Base-by-base conservation (phyloP, 129 eudicot genomes). In the Arctium lappa region DNA sequence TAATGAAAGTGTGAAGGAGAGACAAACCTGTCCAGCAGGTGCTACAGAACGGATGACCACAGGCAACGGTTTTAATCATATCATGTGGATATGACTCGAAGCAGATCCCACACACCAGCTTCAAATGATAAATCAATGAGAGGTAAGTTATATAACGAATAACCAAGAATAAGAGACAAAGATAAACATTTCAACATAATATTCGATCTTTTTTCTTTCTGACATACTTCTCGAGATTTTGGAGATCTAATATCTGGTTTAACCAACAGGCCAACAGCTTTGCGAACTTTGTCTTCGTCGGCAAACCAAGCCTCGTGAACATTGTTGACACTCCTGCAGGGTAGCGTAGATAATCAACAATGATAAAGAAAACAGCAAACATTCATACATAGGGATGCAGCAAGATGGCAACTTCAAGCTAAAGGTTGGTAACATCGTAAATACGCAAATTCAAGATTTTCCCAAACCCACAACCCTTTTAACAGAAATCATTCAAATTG, bases 271-370 rank as follows among this genome's bases (percentile, higher is more conserved):
- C 91, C 93, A 42, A 89, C 75, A 10, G 79, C 77, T 6, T 76
- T 50, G 0, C 87, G 83, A 1, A 85, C 87, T 31, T 82, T 74
- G 76, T 91, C 97, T 81, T 91, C 96, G 80, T 92, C 92, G 81
- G 94, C 89, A 89, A 92, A 89, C 98, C 97, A 94, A 66, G 86
- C 97, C 84, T 91, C 98, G 8, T 92, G 94, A 82, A 92, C 97
- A 46, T 88, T 85, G 80, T 87, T 89, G 27, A 92, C 94, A 81
- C 83, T 89, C 98, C 98, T 94, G 74, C 50, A 88, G 7, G 48
- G 22, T 46, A 50, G 9, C 39, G 1, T 31, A 73, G 65, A 53
- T 60, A 60, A 18, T 60, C 65, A 53, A 53, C 18, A 53, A 53
- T 27, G 18, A 53, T 53, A 53, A 15, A 53, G 27, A 53, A 53